Evolutionary conservation across 305 asterid genomes (phyloP).

Genomic region (Lippia alba): DNA sequence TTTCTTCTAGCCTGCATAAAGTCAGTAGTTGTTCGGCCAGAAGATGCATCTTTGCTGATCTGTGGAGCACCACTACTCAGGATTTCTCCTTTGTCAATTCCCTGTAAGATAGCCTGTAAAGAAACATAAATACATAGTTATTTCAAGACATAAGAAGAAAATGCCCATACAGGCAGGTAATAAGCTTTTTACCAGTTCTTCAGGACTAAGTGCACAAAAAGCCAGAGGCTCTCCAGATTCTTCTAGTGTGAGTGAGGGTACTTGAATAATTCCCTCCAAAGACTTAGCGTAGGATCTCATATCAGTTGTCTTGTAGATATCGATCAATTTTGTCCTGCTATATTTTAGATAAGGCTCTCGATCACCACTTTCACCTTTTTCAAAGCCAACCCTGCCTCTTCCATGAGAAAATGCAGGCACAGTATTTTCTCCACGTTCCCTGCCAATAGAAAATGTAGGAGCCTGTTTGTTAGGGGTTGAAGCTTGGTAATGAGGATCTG

Average conservation of each 20-base stretch:
- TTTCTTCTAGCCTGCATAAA: conserved; percentile 60
- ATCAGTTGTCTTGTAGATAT: conserved; percentile 65
- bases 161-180: no score
- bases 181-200: conserved; percentile 62
- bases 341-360: conserved; percentile 55
- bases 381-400: conserved; percentile 57
- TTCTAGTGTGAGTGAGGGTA: conserved; percentile 77
- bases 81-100: conserved; percentile 80
- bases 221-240: conserved; percentile 78
- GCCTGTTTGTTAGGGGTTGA: conserved; percentile 61
- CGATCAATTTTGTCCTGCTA: conserved; percentile 69
- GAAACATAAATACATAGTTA: neutral
- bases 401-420: conserved; percentile 62
- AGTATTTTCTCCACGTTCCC: conserved; percentile 72
- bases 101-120: conserved; percentile 66
- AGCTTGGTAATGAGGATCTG: conserved; percentile 61
- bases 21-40: conserved; percentile 58
- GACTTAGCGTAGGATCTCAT: conserved; percentile 45
- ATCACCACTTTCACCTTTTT: conserved; percentile 53
- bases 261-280: conserved; percentile 49
- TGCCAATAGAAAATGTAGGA: conserved; percentile 60
- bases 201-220: conserved; percentile 60
- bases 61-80: conserved; percentile 80
- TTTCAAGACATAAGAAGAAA: neutral
- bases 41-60: conserved; percentile 68